phyloP scores from a whole-genome alignment of 1,284 basidiomycete species.

The Cutaneotrichosporon arboriforme region DNA sequence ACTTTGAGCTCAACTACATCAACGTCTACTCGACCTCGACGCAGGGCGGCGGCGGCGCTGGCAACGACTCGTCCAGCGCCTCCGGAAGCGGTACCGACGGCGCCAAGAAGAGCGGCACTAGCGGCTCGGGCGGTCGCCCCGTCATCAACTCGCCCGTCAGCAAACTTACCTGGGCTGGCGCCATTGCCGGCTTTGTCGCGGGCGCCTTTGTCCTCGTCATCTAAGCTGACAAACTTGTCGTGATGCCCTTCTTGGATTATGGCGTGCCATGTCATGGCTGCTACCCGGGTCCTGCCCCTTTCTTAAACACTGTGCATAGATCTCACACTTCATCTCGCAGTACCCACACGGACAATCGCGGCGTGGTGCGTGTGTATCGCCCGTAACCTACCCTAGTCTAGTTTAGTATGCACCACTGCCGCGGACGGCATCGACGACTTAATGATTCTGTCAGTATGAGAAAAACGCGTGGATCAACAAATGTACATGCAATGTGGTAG shows the following conservation, averaged over 20 bases:
- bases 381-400: too few species aligned
- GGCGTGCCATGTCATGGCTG: too few species aligned
- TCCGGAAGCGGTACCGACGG: not conserved
- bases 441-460: not conserved
- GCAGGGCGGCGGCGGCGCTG: too few species aligned
- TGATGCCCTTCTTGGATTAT: not conserved
- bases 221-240: not conserved
- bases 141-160: not conserved
- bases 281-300: too few species aligned
- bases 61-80: not conserved
- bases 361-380: not conserved
- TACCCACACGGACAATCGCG: not conserved
- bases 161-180: constrained; percentile 1
- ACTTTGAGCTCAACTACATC: constrained; percentile 65
- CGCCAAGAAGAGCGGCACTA: not conserved
- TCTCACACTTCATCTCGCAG: too few species aligned
- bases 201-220: constrained; percentile 5
- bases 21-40: constrained; percentile 45
- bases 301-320: not conserved
- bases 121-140: not conserved
- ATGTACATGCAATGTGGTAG: constrained; percentile 5
- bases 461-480: not conserved
- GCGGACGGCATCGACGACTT: too few species aligned
- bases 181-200: not conserved
- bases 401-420: too few species aligned